Percentiles rank a stretch among this genome's conserved stretches.
Evolutionary conservation across 163 green algal species (phyloP).

Genomic region (Scenedesmus sp.): DNA sequence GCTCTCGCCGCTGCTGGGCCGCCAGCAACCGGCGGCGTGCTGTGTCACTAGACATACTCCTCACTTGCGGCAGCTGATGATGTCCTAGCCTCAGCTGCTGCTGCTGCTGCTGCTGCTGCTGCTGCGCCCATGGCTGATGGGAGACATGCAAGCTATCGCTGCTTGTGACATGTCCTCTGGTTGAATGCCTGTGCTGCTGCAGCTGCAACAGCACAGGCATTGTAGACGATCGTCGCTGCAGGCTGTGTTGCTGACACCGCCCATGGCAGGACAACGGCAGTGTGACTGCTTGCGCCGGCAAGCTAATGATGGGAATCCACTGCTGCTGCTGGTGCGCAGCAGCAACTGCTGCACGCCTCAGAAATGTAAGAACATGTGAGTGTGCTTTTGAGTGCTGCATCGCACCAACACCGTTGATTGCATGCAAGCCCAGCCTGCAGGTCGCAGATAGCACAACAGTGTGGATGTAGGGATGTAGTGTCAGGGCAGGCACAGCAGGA

Average conservation of each 20-base stretch:
- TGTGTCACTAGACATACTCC: background rate
- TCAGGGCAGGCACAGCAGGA: too few relatives aligned
- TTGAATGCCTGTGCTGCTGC: background rate
- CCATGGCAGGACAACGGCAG: background rate
- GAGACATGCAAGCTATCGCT: background rate
- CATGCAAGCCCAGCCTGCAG: background rate
- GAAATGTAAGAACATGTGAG: background rate
- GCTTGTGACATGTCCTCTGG: background rate
- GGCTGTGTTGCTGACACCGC: background rate
- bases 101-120: conserved; percentile 16
- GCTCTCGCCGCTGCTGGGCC: conserved; percentile 34
- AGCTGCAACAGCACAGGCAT: background rate
- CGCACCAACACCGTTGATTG: background rate
- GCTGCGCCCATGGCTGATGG: background rate
- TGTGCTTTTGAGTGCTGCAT: background rate
- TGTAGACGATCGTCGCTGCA: background rate
- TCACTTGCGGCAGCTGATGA: conserved; percentile 31
- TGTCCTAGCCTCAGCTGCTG: background rate
- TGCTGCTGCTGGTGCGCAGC: background rate
- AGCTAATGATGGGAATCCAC: background rate
- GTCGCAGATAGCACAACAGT: background rate
- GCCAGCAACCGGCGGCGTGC: conserved; percentile 6
- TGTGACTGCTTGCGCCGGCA: background rate
- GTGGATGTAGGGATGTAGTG: background rate
- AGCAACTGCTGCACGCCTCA: background rate